Evolutionary conservation across 352 stramenopile genomes (phyloP).

Genomic region (Aphanomyces stellatus): DNA sequence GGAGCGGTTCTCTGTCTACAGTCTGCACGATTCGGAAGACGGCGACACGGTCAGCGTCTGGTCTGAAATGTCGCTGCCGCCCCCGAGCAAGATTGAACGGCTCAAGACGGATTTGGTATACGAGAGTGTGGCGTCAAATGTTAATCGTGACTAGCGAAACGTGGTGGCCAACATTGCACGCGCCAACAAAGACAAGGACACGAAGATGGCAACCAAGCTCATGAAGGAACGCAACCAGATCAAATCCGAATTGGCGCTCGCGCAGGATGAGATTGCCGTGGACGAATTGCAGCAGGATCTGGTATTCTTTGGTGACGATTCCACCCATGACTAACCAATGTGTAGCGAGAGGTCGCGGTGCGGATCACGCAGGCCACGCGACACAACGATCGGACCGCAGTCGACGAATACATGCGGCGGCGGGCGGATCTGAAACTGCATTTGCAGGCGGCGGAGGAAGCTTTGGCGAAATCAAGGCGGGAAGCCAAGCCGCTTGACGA

Average conservation of each 20-base stretch:
- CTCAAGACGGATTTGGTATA: conserved; percentile 13
- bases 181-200: not conserved
- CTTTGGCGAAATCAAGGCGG: not conserved
- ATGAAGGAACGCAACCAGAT: conserved; percentile 1
- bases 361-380: not conserved
- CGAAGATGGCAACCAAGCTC: not conserved
- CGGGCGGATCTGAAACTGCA: not conserved
- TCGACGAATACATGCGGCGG: not conserved
- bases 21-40: not conserved
- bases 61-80: not conserved
- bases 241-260: not conserved
- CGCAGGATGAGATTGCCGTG: conserved; percentile 2
- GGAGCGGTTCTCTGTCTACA: conserved; percentile 11
- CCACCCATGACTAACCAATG: not conserved
- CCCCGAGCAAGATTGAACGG: not conserved
- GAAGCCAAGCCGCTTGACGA: conserved; percentile 6
- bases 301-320: not conserved
- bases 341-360: not conserved
- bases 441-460: not conserved
- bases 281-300: conserved; percentile 14
- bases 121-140: not conserved
- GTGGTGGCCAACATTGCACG: not conserved
- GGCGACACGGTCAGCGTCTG: conserved; percentile 4
- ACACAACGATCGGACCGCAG: not conserved
- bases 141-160: not conserved